phyloP scores from a whole-genome alignment of 208 protist species.

The Crithidia thermophila region DNA sequence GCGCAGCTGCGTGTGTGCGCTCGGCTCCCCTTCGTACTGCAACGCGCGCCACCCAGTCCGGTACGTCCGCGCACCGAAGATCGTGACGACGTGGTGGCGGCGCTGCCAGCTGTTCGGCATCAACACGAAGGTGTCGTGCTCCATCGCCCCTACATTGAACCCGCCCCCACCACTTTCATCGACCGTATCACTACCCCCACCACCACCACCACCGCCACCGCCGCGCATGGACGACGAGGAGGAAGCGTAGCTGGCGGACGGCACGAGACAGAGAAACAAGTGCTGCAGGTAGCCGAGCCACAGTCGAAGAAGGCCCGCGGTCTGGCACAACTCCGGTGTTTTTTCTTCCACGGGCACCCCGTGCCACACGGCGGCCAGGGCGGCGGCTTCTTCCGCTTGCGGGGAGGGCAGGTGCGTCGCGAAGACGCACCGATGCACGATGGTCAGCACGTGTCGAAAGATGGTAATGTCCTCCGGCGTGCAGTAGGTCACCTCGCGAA shows the following conservation, averaged over 20 bases:
- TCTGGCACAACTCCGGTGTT: too few relatives aligned
- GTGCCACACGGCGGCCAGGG: too few relatives aligned
- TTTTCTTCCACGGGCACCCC: too few relatives aligned
- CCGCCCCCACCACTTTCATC: too few relatives aligned
- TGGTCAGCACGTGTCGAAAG: slow-evolving; percentile 48
- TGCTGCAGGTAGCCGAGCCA: slow-evolving; percentile 77
- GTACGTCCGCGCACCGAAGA: slow-evolving; percentile 38
- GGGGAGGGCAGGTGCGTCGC: too few relatives aligned
- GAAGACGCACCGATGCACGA: slow-evolving; percentile 71
- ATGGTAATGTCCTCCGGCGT: slow-evolving; percentile 50
- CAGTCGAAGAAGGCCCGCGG: slow-evolving; percentile 58
- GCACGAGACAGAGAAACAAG: slow-evolving; percentile 69
- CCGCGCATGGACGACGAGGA: not conserved
- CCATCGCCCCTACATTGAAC: too few relatives aligned
- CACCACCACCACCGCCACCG: slow-evolving; percentile 1
- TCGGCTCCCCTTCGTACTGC: slow-evolving; percentile 34
- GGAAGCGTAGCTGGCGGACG: too few relatives aligned
- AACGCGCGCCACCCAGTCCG: slow-evolving; percentile 52
- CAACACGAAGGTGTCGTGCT: slow-evolving; percentile 47
- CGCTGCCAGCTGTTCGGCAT: slow-evolving; percentile 52
- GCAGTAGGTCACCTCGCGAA: slow-evolving; percentile 63
- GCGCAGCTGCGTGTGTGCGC: slow-evolving; percentile 67
- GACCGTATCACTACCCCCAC: too few relatives aligned
- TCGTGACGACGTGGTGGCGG: slow-evolving; percentile 12
- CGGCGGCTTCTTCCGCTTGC: too few relatives aligned